phyloP scores from a whole-genome alignment of 371 early-diverging fungal species.

The Circinella umbellata region DNA sequence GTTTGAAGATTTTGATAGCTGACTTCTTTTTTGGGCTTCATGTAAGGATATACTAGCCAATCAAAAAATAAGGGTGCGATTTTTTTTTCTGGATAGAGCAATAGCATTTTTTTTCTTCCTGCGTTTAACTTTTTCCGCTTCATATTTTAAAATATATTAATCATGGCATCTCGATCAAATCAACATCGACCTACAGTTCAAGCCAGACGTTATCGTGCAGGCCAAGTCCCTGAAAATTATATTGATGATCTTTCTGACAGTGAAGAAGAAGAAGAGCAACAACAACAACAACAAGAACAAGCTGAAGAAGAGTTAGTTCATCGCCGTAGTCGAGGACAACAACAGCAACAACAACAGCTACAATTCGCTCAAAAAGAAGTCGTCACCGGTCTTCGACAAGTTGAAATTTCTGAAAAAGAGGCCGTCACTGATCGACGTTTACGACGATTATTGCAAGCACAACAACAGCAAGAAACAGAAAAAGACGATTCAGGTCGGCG shows the following conservation, averaged over 20 bases:
- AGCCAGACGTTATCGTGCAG: slow-evolving; percentile 66
- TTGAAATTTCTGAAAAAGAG: slow-evolving; percentile 48
- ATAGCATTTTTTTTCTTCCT: too few species aligned
- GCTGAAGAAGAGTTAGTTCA: slow-evolving; percentile 24
- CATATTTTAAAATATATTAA: background rate
- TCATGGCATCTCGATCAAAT: slow-evolving; percentile 26
- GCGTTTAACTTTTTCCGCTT: background rate
- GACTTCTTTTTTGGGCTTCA: too few species aligned
- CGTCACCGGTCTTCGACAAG: slow-evolving; percentile 47
- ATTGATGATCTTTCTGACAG: slow-evolving; percentile 60
- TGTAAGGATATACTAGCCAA: too few species aligned
- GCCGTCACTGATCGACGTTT: slow-evolving; percentile 49
- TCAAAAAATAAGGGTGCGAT: too few species aligned
- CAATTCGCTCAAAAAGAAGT: slow-evolving; percentile 55
- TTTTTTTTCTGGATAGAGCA: too few species aligned
- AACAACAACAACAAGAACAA: slow-evolving; percentile 31
- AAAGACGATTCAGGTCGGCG: slow-evolving; percentile 35
- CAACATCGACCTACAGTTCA: slow-evolving; percentile 50
- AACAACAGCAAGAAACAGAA: slow-evolving; percentile 7
- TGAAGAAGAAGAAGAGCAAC: slow-evolving; percentile 48
- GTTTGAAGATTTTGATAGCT: too few species aligned
- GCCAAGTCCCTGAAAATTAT: slow-evolving; percentile 64
- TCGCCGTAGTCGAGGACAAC: background rate
- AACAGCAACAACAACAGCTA: slow-evolving; percentile 24
- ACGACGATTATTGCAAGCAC: slow-evolving; percentile 43